phyloP scores from a whole-genome alignment of 1,139 yeast species.

The Saccharomyces pastorianus region DNA sequence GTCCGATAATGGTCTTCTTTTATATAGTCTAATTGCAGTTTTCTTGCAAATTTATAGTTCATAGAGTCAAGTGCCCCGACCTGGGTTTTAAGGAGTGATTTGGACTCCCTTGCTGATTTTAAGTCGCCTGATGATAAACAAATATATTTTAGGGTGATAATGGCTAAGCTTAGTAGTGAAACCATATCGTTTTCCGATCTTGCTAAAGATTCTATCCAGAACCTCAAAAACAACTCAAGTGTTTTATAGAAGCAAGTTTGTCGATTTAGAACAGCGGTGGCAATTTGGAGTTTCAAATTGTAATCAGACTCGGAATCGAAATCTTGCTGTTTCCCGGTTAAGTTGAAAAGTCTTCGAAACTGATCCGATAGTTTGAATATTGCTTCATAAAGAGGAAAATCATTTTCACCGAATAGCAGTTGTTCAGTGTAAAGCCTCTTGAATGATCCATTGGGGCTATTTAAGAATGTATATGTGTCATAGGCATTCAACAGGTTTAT shows the following conservation, averaged over 20 bases:
- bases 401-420: conserved; percentile 22
- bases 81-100: conserved; percentile 8
- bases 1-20: conserved; percentile 31
- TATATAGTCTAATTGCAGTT: conserved; percentile 43
- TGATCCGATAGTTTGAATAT: conserved; percentile 16
- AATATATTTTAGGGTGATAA: conserved; percentile 16
- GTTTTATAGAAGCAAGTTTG: neutral
- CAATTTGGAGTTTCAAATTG: neutral
- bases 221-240: conserved; percentile 33
- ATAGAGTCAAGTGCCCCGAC: conserved; percentile 38
- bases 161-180: conserved; percentile 24
- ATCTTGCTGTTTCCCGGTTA: conserved; percentile 6
- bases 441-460: conserved; percentile 20
- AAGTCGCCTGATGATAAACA: conserved; percentile 7
- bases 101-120: neutral
- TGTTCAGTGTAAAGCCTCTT: conserved; percentile 25
- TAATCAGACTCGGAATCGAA: conserved; percentile 5
- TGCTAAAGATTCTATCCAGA: conserved; percentile 67
- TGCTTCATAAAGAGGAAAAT: conserved; percentile 23
- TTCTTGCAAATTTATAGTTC: conserved; percentile 47
- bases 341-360: conserved; percentile 13
- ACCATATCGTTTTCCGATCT: conserved; percentile 37
- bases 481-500: conserved; percentile 17
- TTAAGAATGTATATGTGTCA: conserved; percentile 18
- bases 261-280: neutral